Evolutionary conservation across 495 filamentous ascomycete species (phyloP).

Genomic region (Penicillium coprophilum): DNA sequence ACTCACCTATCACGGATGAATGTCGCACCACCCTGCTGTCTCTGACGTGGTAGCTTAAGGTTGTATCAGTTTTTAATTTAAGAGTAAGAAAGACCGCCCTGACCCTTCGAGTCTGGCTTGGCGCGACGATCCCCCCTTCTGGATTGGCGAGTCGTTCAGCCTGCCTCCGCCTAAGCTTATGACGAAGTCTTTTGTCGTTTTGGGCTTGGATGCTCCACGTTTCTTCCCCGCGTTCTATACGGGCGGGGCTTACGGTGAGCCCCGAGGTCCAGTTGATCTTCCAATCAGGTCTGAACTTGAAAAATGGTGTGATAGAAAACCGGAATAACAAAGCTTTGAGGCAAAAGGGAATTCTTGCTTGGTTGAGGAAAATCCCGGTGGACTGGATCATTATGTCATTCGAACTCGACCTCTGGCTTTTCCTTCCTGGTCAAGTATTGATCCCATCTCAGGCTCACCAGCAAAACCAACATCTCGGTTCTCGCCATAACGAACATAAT

Average conservation of each 20-base stretch:
- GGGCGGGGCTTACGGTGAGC: slow-evolving; percentile 1
- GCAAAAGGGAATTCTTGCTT: neutral
- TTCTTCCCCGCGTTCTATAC: slow-evolving; percentile 1
- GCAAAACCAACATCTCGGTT: neutral
- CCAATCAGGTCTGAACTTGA: neutral
- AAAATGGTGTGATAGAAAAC: neutral
- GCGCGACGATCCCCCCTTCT: slow-evolving; percentile 22
- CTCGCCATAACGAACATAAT: neutral
- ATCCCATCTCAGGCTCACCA: neutral
- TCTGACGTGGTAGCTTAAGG: slow-evolving; percentile 18
- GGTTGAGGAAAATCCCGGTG: neutral
- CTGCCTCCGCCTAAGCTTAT: neutral
- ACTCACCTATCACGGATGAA: neutral
- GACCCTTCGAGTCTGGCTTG: slow-evolving; percentile 19
- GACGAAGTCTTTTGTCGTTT: neutral
- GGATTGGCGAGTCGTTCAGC: slow-evolving; percentile 14
- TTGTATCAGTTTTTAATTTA: slow-evolving; percentile 16
- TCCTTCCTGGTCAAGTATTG: neutral
- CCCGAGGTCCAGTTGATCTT: neutral
- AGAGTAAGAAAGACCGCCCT: slow-evolving; percentile 9
- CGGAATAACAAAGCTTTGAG: neutral
- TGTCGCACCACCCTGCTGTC: neutral
- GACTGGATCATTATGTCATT: neutral
- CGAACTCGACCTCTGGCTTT: neutral
- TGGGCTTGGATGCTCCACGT: neutral